Evolutionary conservation across 495 filamentous ascomycete species (phyloP).

Genomic region (Haplographium delicatum): DNA sequence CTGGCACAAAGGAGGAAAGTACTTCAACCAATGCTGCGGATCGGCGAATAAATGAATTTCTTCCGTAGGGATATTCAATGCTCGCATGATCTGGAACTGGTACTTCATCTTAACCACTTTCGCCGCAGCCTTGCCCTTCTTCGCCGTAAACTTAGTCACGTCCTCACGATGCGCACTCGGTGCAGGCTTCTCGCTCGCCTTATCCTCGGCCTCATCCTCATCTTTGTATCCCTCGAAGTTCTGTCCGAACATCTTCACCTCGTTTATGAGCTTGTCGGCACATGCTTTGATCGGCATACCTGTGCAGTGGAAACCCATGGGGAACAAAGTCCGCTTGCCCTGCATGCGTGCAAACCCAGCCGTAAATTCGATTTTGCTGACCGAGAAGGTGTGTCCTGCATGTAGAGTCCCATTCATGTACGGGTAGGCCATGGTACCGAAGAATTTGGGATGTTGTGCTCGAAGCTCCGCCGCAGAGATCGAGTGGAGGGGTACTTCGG

Average conservation of each 20-base stretch:
- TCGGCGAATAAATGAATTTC: conserved; percentile 93
- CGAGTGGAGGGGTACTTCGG: conserved; percentile 66
- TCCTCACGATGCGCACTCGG: conserved; percentile 52
- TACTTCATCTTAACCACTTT: conserved; percentile 89
- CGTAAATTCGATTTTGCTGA: conserved; percentile 86
- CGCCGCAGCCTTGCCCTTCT: conserved; percentile 89
- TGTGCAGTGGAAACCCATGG: conserved; percentile 91
- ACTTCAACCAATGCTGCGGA: conserved; percentile 78
- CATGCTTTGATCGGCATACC: conserved; percentile 98
- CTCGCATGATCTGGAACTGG: conserved; percentile 85
- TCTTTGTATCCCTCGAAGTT: conserved; percentile 67
- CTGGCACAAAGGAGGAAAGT: conserved; percentile 79
- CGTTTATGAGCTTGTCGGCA: conserved; percentile 87
- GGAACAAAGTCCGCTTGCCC: conserved; percentile 80
- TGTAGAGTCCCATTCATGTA: conserved; percentile 97
- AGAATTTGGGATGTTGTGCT: conserved; percentile 78
- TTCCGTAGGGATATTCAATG: conserved; percentile 73
- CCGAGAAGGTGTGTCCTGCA: conserved; percentile 85
- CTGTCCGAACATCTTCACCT: conserved; percentile 82
- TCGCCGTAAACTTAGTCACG: conserved; percentile 83
- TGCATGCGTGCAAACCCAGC: conserved; percentile 82
- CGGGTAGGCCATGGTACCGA: conserved; percentile 89
- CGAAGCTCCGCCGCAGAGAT: conserved; percentile 69
- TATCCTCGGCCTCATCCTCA: conserved; percentile 19
- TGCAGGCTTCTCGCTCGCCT: conserved; percentile 22